phyloP scores from a whole-genome alignment of 495 filamentous ascomycete genomes.

The Alectoria sarmentosa region DNA sequence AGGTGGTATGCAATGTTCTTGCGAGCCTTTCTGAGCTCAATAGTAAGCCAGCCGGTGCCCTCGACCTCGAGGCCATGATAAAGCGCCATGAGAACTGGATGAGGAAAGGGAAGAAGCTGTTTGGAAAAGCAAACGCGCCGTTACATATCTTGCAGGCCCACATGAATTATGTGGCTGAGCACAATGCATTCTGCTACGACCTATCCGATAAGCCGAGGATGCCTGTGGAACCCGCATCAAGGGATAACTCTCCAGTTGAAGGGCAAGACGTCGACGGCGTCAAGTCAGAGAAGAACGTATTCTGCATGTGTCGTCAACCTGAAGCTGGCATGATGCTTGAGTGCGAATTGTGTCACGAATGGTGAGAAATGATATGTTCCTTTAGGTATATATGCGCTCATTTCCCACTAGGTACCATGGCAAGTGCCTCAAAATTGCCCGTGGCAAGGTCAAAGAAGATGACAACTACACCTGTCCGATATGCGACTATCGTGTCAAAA shows the following conservation, averaged over 20 bases:
- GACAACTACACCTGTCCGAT: slow-evolving; percentile 98
- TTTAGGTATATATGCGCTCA: slow-evolving; percentile 19
- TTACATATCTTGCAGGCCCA: slow-evolving; percentile 89
- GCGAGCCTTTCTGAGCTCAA: slow-evolving; percentile 80
- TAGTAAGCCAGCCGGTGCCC: slow-evolving; percentile 81
- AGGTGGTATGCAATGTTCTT: slow-evolving; percentile 82
- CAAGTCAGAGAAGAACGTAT: slow-evolving; percentile 64
- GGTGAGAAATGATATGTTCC: slow-evolving; percentile 47
- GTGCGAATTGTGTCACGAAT: slow-evolving; percentile 96
- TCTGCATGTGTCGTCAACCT: slow-evolving; percentile 89
- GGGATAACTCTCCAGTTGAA: slow-evolving; percentile 73
- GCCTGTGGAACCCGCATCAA: slow-evolving; percentile 85
- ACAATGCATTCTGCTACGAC: slow-evolving; percentile 88
- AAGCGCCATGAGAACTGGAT: slow-evolving; percentile 99
- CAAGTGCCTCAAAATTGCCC: slow-evolving; percentile 96
- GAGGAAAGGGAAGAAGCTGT: slow-evolving; percentile 95
- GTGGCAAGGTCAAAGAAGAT: slow-evolving; percentile 95
- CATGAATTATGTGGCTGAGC: slow-evolving; percentile 86
- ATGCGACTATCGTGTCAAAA: slow-evolving; percentile 96
- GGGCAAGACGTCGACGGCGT: slow-evolving; percentile 47
- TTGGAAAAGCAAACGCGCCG: slow-evolving; percentile 96
- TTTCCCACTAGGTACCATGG: slow-evolving; percentile 74
- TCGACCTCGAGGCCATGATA: slow-evolving; percentile 91
- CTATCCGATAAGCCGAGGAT: slow-evolving; percentile 80
- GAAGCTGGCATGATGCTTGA: slow-evolving; percentile 99